These are phyloP conservation scores for Phytophthora cryptogea DNA, from an alignment of 352 stramenopile genomes.

Conservation along the genomic window DNA sequence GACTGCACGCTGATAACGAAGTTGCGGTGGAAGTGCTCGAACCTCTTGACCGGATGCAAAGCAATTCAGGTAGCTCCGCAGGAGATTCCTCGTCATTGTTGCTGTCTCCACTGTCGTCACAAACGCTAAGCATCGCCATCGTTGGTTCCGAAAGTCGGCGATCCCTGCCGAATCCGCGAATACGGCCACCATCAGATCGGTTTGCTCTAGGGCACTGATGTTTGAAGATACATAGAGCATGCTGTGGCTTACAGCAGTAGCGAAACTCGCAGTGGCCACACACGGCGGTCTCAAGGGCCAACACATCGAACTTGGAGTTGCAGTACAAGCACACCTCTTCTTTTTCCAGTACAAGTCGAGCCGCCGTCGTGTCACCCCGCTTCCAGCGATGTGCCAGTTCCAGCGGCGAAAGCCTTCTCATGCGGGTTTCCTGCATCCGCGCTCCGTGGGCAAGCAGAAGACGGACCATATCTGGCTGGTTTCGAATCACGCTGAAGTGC, in stretches of 20 bases:
- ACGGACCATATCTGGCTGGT: constrained; percentile 77
- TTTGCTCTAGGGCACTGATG: constrained; percentile 59
- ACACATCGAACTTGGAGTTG: constrained; percentile 71
- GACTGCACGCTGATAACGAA: constrained; percentile 23
- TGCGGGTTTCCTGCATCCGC: constrained; percentile 32
- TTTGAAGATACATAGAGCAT: constrained; percentile 58
- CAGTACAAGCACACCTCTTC: constrained; percentile 83
- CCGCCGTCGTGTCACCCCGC: constrained; percentile 68
- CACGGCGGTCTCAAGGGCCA: constrained; percentile 54
- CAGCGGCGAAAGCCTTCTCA: constrained; percentile 54
- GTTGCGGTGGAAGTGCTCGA: constrained; percentile 30
- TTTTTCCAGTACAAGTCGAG: constrained; percentile 62
- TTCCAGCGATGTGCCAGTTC: constrained; percentile 68
- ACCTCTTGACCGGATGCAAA: constrained; percentile 21
- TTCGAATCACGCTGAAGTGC: constrained; percentile 79
- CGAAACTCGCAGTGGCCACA: constrained; percentile 60
- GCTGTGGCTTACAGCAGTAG: constrained; percentile 61
- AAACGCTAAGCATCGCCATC: constrained; percentile 26
- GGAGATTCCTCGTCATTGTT: constrained; percentile 27
- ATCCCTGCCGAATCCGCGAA: constrained; percentile 26
- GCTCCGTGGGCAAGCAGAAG: constrained; percentile 65
- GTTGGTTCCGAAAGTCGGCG: constrained; percentile 34
- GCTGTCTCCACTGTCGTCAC: constrained; percentile 23
- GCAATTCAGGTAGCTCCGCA: constrained; percentile 7
- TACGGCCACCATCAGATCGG: constrained; percentile 1